Evolutionary conservation across 2,329 filamentous ascomycete species (phyloP).

Genomic region (Xylariaceae sp.): DNA sequence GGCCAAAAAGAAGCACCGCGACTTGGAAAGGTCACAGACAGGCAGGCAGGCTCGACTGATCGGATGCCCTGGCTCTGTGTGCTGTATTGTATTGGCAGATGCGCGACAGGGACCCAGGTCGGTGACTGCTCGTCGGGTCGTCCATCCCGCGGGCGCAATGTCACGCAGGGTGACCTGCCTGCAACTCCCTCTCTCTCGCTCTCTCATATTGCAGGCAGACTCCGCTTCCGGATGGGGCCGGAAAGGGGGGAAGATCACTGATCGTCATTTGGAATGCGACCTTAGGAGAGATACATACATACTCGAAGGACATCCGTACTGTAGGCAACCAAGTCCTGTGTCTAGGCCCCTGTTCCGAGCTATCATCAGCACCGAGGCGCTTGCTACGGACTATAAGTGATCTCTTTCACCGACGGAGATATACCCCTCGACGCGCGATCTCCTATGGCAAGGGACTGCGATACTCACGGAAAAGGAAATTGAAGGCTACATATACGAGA

Average conservation of each 20-base stretch:
- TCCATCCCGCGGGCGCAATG: slow-evolving; percentile 11
- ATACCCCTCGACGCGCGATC: too few relatives aligned
- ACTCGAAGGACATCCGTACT: slow-evolving; percentile 2
- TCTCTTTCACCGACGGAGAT: too few relatives aligned
- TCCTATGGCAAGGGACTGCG: too few relatives aligned
- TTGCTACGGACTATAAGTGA: too few relatives aligned
- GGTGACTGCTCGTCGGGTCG: slow-evolving; percentile 12
- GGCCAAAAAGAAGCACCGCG: slow-evolving; percentile 7
- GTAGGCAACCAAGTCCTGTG: too few relatives aligned
- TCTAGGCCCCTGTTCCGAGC: too few relatives aligned
- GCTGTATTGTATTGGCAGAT: slow-evolving; percentile 2
- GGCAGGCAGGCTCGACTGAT: slow-evolving; percentile 8
- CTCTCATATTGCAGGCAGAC: not conserved
- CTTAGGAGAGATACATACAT: slow-evolving; percentile 7
- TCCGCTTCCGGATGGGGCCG: slow-evolving; percentile 16
- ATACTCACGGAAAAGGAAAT: too few relatives aligned
- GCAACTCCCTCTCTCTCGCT: too few relatives aligned
- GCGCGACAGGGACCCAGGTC: slow-evolving; percentile 1
- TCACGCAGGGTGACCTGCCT: slow-evolving; percentile 10
- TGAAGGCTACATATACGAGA: too few relatives aligned
- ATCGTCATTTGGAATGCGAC: slow-evolving; percentile 14
- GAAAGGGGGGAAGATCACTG: slow-evolving; percentile 11
- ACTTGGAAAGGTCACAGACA: slow-evolving; percentile 14
- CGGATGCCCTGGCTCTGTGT: not conserved
- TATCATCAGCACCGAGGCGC: too few relatives aligned